Conservation (phyloP, 23 red algal species). For the Gracilaria gracilis region DNA sequence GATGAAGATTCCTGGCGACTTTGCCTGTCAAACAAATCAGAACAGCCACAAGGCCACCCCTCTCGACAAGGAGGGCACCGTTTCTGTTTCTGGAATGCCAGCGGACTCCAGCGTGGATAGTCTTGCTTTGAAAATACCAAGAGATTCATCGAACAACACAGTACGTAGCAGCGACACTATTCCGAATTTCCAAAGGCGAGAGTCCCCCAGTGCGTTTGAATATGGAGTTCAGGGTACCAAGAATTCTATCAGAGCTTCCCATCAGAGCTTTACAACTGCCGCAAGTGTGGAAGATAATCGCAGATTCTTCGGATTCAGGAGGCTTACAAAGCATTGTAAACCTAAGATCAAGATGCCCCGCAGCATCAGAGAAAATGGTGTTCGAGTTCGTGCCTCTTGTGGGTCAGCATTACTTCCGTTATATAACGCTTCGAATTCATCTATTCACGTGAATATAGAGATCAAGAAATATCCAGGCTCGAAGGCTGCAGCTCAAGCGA, state of each 20-base stretch:
- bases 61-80: background rate
- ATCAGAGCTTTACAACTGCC: constrained; percentile 7
- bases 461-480: constrained; percentile 25
- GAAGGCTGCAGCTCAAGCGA: constrained; percentile 3
- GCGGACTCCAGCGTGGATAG: background rate
- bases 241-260: background rate
- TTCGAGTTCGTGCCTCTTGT: constrained; percentile 24
- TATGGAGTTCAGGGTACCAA: background rate
- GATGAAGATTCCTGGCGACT: too few species aligned
- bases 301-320: background rate
- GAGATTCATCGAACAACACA: background rate
- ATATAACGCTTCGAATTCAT: constrained; percentile 25
- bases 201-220: constrained; percentile 29
- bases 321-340: constrained; percentile 23
- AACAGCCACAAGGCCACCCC: too few species aligned
- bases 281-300: background rate
- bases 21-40: background rate
- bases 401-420: constrained; percentile 59
- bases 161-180: background rate
- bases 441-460: constrained; percentile 32
- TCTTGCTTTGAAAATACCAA: background rate
- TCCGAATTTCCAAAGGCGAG: constrained; percentile 14
- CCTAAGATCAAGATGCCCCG: constrained; percentile 65
- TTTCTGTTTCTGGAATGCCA: background rate
- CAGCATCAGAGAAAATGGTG: constrained; percentile 33